Base-by-base conservation (phyloP, 495 filamentous ascomycete species). In the Hypoxylon fragiforme region DNA sequence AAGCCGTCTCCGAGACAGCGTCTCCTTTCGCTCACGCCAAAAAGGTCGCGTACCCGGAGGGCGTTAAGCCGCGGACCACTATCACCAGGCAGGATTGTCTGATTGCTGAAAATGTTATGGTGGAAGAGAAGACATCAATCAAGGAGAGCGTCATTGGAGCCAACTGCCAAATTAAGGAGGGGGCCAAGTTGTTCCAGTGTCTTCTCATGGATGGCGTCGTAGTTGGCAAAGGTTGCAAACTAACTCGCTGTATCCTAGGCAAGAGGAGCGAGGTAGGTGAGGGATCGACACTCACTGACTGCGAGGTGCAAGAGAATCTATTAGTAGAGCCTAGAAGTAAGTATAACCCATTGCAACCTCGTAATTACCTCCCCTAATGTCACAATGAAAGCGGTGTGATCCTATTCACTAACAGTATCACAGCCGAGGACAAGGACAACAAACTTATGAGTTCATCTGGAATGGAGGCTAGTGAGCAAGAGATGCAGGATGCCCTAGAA, bases 141-240 rank as follows among this genome's bases (percentile, higher is more conserved):
- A 96, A 95, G 65, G 89, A 94, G 66, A 85, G 77, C 46, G 89
- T 96, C 22, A 82, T 98, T 26, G 94, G 94, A 22, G 80, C 90
- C 7, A 90, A 90, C 63, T 91, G 87, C 70, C 82, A 87, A 45
- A 95, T 97, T 53, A 83, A 82, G 46, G 81, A 81, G 54, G 90
- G 89, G 24, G 91, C 85, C n/a, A 83, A 87, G 52, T 65, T 98
- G 42, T 82, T 80, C 31, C 80, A 89, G 44, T 97, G 92, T 69
- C 66, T 97, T 21, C 69, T 98, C 22, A 95, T 98, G 89, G 91
- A 96, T 47, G 89, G 90, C 7, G 91, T 86, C 3, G 83, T 87
- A 3, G 82, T 98, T 3, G 91, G 85, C 5, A 84, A 86, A 60
- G 82, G 86, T 15, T 87, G 82, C 55, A 84, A 85, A 63, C 69